Evolutionary conservation across 1,139 yeast genomes (phyloP), one percentile per base, ranked within the genome.

Genomic region (Geotrichum reessii): DNA sequence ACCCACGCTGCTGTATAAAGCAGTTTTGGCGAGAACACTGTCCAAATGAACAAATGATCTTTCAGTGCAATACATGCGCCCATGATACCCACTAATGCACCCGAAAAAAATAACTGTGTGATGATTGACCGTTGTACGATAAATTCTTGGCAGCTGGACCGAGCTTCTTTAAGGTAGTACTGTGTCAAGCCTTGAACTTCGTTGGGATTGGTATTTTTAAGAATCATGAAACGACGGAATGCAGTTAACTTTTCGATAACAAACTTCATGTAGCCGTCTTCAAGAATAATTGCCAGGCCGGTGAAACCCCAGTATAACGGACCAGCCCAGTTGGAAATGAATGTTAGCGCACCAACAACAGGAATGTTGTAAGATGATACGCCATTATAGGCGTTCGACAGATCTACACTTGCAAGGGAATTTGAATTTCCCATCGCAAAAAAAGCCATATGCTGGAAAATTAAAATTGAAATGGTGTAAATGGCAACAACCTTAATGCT

Each of bases 31-130:
- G 96, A 88, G 74, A 93, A 93, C 3, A 95, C 99, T 1, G 98
- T 90, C 98, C 99, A 95, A 17, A 95, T 87, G 70, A 93, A 93
- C 60, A 93, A 77, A 70, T 93, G 99, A 68, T 85, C 88, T 65
- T 96, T 79, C 63, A 92, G 77, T 28, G 82, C 77, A 58, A 81
- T 79, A 69, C 99, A 93, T 7, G 97, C 86, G 0, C 78, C 75
- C 54, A 87, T 70, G 56, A 92, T 66, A 2, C 74, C 80, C 48
- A 80, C 77, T 2, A 82, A 68, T 0, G 89, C 88, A 1, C 85
- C 65, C 1, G 86, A 74, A 68, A 87, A 87, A 68, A 86, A 87
- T 8, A 80, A 68, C 51, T 73, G 66, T 69, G 75, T 52, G 74
- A 69, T 2, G 71, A 66, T 48, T 6, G 67, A 63, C 49, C 63